Evolutionary conservation across 768 basidiomycete species (phyloP).

Genomic region (Pleurotus tuoliensis): DNA sequence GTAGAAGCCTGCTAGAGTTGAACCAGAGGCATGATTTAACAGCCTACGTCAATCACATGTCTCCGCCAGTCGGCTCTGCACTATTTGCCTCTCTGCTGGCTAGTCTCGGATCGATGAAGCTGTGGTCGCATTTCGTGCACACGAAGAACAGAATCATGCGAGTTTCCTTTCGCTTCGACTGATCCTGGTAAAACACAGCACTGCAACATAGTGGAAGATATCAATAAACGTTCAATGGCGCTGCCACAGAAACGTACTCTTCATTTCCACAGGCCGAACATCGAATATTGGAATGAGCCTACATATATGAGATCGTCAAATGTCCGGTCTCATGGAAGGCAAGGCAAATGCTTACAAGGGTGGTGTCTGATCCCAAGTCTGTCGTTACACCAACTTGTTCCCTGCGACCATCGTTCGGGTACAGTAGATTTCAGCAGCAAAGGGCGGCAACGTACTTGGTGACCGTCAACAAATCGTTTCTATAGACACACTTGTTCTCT

Average conservation of each 20-base stretch:
- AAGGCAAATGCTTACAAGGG: constrained; percentile 51
- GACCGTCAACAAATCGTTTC: constrained; percentile 89
- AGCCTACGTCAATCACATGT: background rate
- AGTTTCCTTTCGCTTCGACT: constrained; percentile 94
- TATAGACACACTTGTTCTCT: constrained; percentile 87
- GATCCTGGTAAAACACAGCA: constrained; percentile 93
- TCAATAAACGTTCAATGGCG: background rate
- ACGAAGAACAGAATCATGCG: constrained; percentile 93
- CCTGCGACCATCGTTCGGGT: constrained; percentile 33
- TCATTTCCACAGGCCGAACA: constrained; percentile 82
- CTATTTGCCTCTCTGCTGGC: constrained; percentile 32
- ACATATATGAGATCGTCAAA: background rate
- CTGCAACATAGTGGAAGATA: constrained; percentile 35
- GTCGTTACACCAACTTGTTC: constrained; percentile 91
- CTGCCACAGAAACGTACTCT: constrained; percentile 53
- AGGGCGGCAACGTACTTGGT: constrained; percentile 64
- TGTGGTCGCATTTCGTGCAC: constrained; percentile 77
- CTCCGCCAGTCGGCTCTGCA: constrained; percentile 10
- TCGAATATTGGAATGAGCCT: constrained; percentile 81
- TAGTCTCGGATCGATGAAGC: constrained; percentile 67
- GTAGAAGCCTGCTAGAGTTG: too few relatives aligned
- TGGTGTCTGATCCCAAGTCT: constrained; percentile 86
- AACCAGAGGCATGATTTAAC: too few relatives aligned
- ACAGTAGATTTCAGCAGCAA: background rate
- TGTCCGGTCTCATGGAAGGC: too few relatives aligned